Evolutionary conservation across 2,329 filamentous ascomycete species (phyloP).

Genomic region (Neonectria punicea): DNA sequence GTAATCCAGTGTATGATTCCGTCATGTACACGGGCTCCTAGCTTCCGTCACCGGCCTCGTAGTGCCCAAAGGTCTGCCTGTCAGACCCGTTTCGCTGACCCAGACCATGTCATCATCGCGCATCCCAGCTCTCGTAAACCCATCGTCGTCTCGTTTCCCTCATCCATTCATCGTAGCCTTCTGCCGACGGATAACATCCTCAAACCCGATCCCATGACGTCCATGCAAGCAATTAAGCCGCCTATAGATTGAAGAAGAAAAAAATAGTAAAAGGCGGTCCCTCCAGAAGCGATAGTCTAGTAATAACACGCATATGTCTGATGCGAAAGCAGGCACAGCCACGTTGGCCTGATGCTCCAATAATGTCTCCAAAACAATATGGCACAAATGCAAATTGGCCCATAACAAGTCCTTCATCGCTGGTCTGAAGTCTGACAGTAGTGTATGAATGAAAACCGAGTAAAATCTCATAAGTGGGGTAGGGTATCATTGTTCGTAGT

Average conservation of each 20-base stretch:
- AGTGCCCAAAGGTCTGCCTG: conserved; percentile 5
- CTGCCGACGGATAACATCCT: conserved; percentile 7
- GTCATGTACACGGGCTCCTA: conserved; percentile 15
- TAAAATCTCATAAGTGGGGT: conserved; percentile 31
- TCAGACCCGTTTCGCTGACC: conserved; percentile 20
- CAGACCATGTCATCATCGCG: conserved; percentile 18
- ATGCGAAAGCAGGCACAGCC: conserved; percentile 24
- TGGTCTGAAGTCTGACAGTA: conserved; percentile 31
- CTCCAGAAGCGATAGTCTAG: conserved; percentile 37
- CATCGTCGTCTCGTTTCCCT: conserved; percentile 34
- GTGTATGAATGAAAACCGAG: conserved; percentile 31
- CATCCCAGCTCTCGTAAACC: conserved; percentile 22
- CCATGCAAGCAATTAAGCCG: conserved; percentile 32
- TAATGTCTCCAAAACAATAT: conserved; percentile 31
- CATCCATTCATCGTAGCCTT: conserved; percentile 25
- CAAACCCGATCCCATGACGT: conserved; percentile 1
- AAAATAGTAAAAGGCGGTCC: conserved; percentile 15
- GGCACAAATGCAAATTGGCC: conserved; percentile 31
- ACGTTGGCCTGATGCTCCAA: conserved; percentile 27
- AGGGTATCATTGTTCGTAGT: conserved; percentile 43
- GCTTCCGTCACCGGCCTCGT: conserved; percentile 14
- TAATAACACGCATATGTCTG: conserved; percentile 34
- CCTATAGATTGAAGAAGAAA: conserved; percentile 30
- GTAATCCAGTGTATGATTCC: conserved; percentile 9
- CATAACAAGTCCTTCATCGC: conserved; percentile 28